A percentile compares a stretch with the other conserved stretches of the same genome.
Conservation (phyloP, 164 flowering plant genomes). For the Nymphaea colorata region DNA sequence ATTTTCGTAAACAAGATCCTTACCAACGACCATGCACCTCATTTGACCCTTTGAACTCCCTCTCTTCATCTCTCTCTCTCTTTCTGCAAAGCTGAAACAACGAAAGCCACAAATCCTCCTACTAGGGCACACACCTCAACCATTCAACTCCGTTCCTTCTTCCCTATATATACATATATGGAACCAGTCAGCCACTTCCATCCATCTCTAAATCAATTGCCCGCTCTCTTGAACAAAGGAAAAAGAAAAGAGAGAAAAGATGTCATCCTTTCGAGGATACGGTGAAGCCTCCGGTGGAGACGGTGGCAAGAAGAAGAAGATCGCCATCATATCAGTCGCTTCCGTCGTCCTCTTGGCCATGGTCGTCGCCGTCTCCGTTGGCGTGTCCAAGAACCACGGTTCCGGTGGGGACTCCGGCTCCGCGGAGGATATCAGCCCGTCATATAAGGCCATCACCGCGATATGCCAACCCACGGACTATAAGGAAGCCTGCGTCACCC, state of each 20-base stretch:
- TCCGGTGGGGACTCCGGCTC: background rate
- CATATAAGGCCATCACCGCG: slow-evolving; percentile 34
- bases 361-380: slow-evolving; percentile 41
- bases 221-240: too few species aligned
- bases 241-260: background rate
- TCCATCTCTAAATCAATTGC: too few species aligned
- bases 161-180: too few species aligned
- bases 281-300: background rate
- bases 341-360: slow-evolving; percentile 41
- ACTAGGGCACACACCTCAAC: too few species aligned
- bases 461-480: slow-evolving; percentile 52
- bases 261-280: slow-evolving; percentile 4
- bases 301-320: slow-evolving; percentile 19
- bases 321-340: slow-evolving; percentile 26
- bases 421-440: slow-evolving; percentile 12
- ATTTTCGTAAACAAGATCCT: too few species aligned
- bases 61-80: too few species aligned
- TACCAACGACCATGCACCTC: too few species aligned
- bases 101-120: too few species aligned
- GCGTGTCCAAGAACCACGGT: slow-evolving; percentile 7
- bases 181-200: too few species aligned
- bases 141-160: too few species aligned
- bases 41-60: too few species aligned
- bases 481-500: slow-evolving; percentile 34
- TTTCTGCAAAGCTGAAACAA: too few species aligned